Evolutionary conservation across 2,329 filamentous ascomycete genomes (phyloP).

Genomic region (Bipolaris oryzae): DNA sequence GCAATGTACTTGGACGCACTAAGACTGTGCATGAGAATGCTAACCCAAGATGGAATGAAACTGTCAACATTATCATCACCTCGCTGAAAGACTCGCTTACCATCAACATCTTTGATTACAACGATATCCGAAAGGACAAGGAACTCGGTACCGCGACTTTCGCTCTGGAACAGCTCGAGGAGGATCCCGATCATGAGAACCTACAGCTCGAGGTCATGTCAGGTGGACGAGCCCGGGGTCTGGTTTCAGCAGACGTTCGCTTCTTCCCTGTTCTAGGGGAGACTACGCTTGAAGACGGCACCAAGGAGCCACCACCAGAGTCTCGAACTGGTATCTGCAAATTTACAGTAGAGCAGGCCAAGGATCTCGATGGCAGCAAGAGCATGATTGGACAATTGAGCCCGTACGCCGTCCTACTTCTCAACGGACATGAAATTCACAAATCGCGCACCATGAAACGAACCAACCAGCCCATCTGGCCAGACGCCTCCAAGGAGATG

Average conservation of each 20-base stretch:
- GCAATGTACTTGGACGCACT: slow-evolving; percentile 81
- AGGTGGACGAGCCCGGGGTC: slow-evolving; percentile 82
- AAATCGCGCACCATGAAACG: slow-evolving; percentile 91
- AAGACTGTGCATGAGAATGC: slow-evolving; percentile 84
- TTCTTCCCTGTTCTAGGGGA: slow-evolving; percentile 93
- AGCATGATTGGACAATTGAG: slow-evolving; percentile 89
- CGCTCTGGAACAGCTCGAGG: slow-evolving; percentile 79
- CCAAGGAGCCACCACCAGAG: slow-evolving; percentile 79
- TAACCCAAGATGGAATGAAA: slow-evolving; percentile 95
- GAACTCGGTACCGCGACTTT: slow-evolving; percentile 89
- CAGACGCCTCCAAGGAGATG: slow-evolving; percentile 89
- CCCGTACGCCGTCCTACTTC: slow-evolving; percentile 83
- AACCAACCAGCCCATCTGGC: slow-evolving; percentile 97
- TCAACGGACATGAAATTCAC: slow-evolving; percentile 92
- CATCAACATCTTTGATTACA: slow-evolving; percentile 87
- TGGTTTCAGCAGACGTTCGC: slow-evolving; percentile 79
- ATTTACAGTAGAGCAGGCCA: slow-evolving; percentile 93
- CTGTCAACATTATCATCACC: slow-evolving; percentile 91
- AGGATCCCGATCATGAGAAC: slow-evolving; percentile 79
- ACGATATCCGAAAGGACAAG: slow-evolving; percentile 95
- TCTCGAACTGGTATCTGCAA: slow-evolving; percentile 92
- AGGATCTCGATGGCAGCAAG: slow-evolving; percentile 91
- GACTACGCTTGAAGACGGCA: slow-evolving; percentile 75
- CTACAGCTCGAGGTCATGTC: slow-evolving; percentile 81
- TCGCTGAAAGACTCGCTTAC: slow-evolving; percentile 88